A percentile compares a stretch with the other conserved stretches of the same genome.
Conservation (phyloP, 179 eudicot genomes). For the Beta lomatogona region DNA sequence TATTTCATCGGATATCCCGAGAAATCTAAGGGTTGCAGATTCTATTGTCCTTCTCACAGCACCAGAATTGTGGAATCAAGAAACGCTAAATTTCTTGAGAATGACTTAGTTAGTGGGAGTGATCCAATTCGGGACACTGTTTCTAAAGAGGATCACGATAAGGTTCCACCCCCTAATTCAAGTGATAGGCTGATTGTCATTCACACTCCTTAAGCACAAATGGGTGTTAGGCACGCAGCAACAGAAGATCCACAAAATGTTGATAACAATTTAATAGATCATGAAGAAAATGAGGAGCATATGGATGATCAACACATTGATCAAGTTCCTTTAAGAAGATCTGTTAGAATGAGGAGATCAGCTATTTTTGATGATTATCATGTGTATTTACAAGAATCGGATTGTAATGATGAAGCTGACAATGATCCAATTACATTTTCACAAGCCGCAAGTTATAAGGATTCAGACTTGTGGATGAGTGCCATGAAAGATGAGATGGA, state of each 20-base stretch:
- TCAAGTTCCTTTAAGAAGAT: neutral
- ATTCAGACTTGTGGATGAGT: no score
- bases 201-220: neutral
- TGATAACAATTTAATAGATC: neutral
- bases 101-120: no score
- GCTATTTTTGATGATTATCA: no score
- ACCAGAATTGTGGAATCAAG: neutral
- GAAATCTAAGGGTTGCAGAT: neutral
- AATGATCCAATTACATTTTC: no score
- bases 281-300: neutral
- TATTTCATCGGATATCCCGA: neutral
- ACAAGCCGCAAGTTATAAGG: no score
- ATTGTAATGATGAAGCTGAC: no score
- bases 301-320: neutral
- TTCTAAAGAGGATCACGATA: no score
- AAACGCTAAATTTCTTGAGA: neutral
- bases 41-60: neutral
- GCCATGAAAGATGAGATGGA: no score
- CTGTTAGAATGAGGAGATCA: neutral
- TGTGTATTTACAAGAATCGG: no score
- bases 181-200: no score
- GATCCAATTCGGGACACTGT: no score
- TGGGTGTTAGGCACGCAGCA: neutral
- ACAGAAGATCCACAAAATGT: neutral
- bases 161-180: no score